phyloP scores from a whole-genome alignment of 495 filamentous ascomycete genomes.

The Chaetomium cochliodes region DNA sequence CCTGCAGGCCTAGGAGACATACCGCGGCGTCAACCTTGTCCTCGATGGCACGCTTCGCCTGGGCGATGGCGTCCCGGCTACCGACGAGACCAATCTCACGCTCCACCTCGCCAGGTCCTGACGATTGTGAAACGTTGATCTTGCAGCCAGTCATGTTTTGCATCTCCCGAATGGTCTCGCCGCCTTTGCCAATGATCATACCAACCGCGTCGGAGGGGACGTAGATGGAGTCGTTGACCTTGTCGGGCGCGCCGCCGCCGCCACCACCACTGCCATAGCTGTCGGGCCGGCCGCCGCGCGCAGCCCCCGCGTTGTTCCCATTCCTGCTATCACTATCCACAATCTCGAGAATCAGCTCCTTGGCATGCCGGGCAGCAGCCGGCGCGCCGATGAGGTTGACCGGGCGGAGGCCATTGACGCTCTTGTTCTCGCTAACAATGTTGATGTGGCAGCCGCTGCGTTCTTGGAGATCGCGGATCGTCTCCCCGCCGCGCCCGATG shows the following conservation, averaged over 20 bases:
- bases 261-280: conserved; percentile 38
- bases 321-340: conserved; percentile 79
- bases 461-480: conserved; percentile 85
- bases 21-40: conserved; percentile 86
- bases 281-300: conserved; percentile 38
- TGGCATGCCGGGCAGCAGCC: conserved; percentile 64
- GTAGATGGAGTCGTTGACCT: conserved; percentile 72
- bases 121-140: conserved; percentile 79
- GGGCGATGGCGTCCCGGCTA: conserved; percentile 64
- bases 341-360: conserved; percentile 80
- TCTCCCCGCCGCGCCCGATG: conserved; percentile 81
- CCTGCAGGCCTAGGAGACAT: conserved; percentile 35
- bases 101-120: conserved; percentile 65
- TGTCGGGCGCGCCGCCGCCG: conserved; percentile 51
- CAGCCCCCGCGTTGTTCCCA: conserved; percentile 29
- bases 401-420: conserved; percentile 75
- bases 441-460: conserved; percentile 83
- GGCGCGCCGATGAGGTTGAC: conserved; percentile 78
- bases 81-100: conserved; percentile 80
- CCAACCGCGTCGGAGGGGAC: conserved; percentile 84
- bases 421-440: conserved; percentile 83
- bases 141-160: conserved; percentile 78
- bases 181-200: conserved; percentile 88
- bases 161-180: conserved; percentile 86
- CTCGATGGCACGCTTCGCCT: conserved; percentile 73